Base-by-base conservation (phyloP, 768 basidiomycete genomes). In the Hysterangium stoloniferum region DNA sequence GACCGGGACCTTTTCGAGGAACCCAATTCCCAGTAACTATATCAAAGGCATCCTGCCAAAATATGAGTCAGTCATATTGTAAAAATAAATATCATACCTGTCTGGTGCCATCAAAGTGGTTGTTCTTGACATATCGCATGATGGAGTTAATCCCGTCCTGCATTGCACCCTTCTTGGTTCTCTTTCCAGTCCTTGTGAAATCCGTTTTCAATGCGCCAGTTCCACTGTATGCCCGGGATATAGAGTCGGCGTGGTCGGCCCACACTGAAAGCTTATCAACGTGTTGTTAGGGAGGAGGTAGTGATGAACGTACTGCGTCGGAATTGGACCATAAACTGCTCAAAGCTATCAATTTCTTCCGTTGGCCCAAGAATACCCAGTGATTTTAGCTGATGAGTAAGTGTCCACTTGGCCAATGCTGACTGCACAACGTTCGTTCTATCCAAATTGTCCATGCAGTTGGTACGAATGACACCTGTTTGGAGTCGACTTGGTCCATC, bases 361-460 rank as follows among this genome's bases (percentile, higher is more conserved):
- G 73, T 79, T 34, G 76, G 71, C 7, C 79, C 72, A 25, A 98
- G 64, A 5, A 98, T 77, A 4, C 86, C 88, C 15, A 85, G 64
- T 4, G 74, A 72, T 56, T 75, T 76, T 50, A 99, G 73, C 61
- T 98, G 95, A 45, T 73, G 69, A 53, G 80, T 84, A 38, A 98
- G 71, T 1, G 78, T 83, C 78, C 83, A 87, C 64, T 87, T 91
- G 13, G 87, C 96, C 43, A 98, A 66, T 11, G 94, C 79, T 15
- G 89, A 85, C 64, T 99, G 96, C 4, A 92, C 86, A 36, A 99
- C 95, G 64, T 98, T 98, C 40, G 96, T 99, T 44, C 96, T 79
- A 62, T 99, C 96, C 52, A 97, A 71, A 59, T 84, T 86, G 64
- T 97, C 95, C 96, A 96, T 96, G 67, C 96, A 98, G 64, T 98